Evolutionary conservation across 495 filamentous ascomycete genomes (phyloP).

Genomic region (Acidiella bohemica): DNA sequence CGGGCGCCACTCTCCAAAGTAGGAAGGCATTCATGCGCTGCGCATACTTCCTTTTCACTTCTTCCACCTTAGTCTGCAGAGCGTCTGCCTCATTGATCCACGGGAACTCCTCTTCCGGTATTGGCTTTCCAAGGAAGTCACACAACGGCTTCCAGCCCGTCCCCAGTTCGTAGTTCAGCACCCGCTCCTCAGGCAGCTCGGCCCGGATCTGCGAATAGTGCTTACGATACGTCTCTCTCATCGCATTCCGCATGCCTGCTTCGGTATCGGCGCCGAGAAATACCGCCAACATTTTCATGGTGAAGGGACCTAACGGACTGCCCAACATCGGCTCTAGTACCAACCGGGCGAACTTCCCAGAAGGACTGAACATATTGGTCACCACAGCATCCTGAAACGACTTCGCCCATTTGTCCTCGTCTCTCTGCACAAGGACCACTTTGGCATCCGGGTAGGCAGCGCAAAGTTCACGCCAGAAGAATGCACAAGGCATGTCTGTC

Average conservation of each 20-base stretch:
- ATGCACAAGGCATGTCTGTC: conserved; percentile 2
- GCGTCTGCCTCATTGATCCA: conserved; percentile 11
- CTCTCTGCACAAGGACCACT: conserved; percentile 32
- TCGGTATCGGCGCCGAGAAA: conserved; percentile 23
- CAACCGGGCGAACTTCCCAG: neutral
- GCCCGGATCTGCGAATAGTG: neutral
- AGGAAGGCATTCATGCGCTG: too few relatives aligned
- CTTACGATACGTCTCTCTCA: conserved; percentile 42
- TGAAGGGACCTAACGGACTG: too few relatives aligned
- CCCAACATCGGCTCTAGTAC: too few relatives aligned
- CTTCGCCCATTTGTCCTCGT: conserved; percentile 33
- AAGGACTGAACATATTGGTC: neutral
- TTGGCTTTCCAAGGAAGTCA: conserved; percentile 10
- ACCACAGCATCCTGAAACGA: conserved; percentile 15
- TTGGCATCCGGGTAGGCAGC: conserved; percentile 25
- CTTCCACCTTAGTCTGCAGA: neutral
- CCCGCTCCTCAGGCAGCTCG: conserved; percentile 7
- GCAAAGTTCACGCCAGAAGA: conserved; percentile 11
- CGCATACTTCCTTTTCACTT: too few relatives aligned
- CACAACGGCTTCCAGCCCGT: conserved; percentile 14
- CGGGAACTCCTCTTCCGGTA: conserved; percentile 15
- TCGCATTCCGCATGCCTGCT: conserved; percentile 91
- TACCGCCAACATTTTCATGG: too few relatives aligned
- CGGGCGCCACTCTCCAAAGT: too few relatives aligned
- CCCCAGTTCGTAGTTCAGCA: conserved; percentile 17